These are phyloP conservation scores for Prunus mume DNA, from an alignment of 306 rosid genomes.

Conservation along the genomic window DNA sequence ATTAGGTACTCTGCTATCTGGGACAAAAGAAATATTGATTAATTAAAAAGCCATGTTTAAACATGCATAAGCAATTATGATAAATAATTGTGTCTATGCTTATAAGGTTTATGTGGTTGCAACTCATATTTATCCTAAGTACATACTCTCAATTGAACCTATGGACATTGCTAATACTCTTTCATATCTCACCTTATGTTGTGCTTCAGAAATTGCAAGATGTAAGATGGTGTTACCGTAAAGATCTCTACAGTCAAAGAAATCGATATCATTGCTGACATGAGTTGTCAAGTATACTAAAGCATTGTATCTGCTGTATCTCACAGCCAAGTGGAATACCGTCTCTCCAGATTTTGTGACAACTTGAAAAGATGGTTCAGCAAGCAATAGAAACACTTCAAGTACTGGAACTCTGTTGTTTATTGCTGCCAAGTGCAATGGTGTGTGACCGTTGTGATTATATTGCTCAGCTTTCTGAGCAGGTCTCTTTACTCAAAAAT, in stretches of 20 bases:
- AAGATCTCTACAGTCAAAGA: slow-evolving; percentile 45
- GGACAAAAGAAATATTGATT: too few relatives aligned
- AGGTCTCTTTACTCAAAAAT: slow-evolving; percentile 31
- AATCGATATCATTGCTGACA: slow-evolving; percentile 37
- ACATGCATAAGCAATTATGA: too few relatives aligned
- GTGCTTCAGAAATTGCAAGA: slow-evolving; percentile 48
- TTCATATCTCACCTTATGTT: slow-evolving; percentile 46
- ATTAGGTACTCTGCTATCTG: too few relatives aligned
- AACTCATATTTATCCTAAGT: too few relatives aligned
- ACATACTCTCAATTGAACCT: too few relatives aligned
- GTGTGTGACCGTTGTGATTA: slow-evolving; percentile 59
- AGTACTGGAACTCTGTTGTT: slow-evolving; percentile 52
- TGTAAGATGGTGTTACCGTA: slow-evolving; percentile 60
- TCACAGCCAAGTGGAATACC: slow-evolving; percentile 54
- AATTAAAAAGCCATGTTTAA: background rate
- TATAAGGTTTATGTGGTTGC: too few relatives aligned
- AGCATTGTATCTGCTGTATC: slow-evolving; percentile 49
- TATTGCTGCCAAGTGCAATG: slow-evolving; percentile 54
- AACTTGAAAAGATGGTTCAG: slow-evolving; percentile 40
- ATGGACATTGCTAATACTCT: too few relatives aligned
- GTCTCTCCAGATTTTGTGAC: slow-evolving; percentile 57
- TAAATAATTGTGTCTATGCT: too few relatives aligned
- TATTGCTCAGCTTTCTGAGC: slow-evolving; percentile 25
- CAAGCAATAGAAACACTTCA: slow-evolving; percentile 34
- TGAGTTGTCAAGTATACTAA: slow-evolving; percentile 38